These are phyloP conservation scores for Ophiostoma triangulosporum DNA, from an alignment of 2,329 filamentous ascomycete species.

Conservation along the genomic window DNA sequence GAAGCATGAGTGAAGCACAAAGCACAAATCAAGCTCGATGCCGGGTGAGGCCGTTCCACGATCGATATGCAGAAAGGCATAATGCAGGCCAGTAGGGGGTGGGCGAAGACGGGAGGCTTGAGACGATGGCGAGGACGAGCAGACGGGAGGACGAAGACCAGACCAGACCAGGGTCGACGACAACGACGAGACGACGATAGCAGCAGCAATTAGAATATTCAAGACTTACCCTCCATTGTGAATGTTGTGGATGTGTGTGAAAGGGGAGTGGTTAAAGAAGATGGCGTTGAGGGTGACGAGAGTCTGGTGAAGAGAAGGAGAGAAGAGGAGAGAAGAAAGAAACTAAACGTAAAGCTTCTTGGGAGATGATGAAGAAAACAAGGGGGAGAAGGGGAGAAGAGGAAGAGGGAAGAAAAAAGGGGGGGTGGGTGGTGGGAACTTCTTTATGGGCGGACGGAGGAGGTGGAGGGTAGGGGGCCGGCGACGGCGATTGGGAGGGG, in stretches of 20 bases:
- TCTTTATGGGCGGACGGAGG: conserved; percentile 7
- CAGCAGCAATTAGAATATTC: background rate
- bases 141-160: background rate
- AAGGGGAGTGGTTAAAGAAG: background rate
- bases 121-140: background rate
- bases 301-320: background rate
- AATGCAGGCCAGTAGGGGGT: background rate
- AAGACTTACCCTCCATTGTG: conserved; percentile 3
- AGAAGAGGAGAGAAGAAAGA: background rate
- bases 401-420: conserved; percentile 24
- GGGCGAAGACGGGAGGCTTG: background rate
- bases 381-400: conserved; percentile 14
- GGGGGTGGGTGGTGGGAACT: conserved; percentile 17
- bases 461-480: conserved; percentile 4
- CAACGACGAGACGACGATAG: background rate
- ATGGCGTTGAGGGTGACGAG: background rate
- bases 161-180: background rate
- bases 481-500: conserved; percentile 11
- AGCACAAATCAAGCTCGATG: background rate
- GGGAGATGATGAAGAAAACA: conserved; percentile 15
- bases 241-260: background rate
- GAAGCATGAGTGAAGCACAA: background rate
- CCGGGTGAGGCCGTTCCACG: background rate
- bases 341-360: conserved; percentile 18
- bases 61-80: background rate